phyloP scores from a whole-genome alignment of 192 early-diverging fungal species.

The Martensiomyces pterosporus region DNA sequence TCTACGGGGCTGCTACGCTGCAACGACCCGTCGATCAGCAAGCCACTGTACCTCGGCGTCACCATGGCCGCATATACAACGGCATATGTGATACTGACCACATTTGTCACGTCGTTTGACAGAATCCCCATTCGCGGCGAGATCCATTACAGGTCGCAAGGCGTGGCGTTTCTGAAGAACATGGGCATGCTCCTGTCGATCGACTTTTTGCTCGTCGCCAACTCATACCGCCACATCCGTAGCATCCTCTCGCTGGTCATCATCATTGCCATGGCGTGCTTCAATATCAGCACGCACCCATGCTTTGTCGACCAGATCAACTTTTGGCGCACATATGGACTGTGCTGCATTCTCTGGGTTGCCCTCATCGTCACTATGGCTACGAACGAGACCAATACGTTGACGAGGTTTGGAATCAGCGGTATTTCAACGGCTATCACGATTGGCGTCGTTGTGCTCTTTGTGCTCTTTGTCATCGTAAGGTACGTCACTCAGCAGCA shows the following conservation, averaged over 20 bases:
- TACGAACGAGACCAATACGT: conserved; percentile 50
- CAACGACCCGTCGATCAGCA: conserved; percentile 48
- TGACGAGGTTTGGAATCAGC: conserved; percentile 30
- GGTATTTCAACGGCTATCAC: conserved; percentile 48
- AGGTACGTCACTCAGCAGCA: conserved; percentile 6
- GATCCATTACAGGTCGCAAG: conserved; percentile 68
- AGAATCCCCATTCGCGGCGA: conserved; percentile 63
- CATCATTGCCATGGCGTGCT: conserved; percentile 66
- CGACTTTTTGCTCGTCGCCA: conserved; percentile 61
- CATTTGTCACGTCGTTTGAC: conserved; percentile 70
- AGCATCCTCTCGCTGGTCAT: conserved; percentile 66
- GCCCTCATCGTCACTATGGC: conserved; percentile 62
- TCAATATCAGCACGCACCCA: conserved; percentile 65
- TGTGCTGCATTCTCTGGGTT: conserved; percentile 68
- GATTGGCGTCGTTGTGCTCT: conserved; percentile 55
- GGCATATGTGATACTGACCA: conserved; percentile 62
- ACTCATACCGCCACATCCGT: conserved; percentile 56
- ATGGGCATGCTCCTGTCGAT: conserved; percentile 66
- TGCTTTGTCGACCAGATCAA: conserved; percentile 76
- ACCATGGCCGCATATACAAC: conserved; percentile 59
- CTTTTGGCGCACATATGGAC: conserved; percentile 61
- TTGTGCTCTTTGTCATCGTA: conserved; percentile 54
- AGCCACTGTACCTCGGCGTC: conserved; percentile 56
- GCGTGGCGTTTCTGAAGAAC: conserved; percentile 72
- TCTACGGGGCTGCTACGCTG: conserved; percentile 48